Evolutionary conservation across 2,329 filamentous ascomycete genomes (phyloP).

Genomic region (Thyridium curvatum): DNA sequence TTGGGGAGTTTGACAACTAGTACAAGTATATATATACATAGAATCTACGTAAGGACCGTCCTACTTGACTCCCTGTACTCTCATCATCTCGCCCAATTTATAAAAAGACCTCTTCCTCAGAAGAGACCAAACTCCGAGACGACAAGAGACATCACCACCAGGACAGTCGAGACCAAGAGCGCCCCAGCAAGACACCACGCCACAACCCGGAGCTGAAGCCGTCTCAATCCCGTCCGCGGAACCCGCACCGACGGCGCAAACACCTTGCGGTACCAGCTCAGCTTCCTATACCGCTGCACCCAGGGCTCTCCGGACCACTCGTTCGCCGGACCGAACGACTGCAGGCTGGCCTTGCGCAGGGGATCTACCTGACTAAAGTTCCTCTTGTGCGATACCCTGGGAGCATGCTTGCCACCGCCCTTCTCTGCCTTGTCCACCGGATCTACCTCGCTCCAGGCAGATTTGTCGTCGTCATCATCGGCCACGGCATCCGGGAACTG

Average conservation of each 20-base stretch:
- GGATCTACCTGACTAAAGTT: slow-evolving; percentile 12
- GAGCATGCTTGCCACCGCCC: slow-evolving; percentile 4
- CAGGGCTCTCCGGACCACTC: slow-evolving; percentile 22
- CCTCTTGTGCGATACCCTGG: slow-evolving; percentile 2
- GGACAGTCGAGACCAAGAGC: slow-evolving; percentile 18
- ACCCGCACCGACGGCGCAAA: slow-evolving; percentile 20
- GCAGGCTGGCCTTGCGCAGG: slow-evolving; percentile 19
- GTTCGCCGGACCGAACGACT: slow-evolving; percentile 26
- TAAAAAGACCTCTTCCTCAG: too few relatives aligned
- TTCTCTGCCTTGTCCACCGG: slow-evolving; percentile 3
- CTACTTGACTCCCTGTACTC: too few relatives aligned
- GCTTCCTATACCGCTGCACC: slow-evolving; percentile 17
- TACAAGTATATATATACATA: too few relatives aligned
- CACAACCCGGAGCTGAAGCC: slow-evolving; percentile 26
- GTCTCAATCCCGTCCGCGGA: slow-evolving; percentile 21
- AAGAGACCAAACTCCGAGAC: slow-evolving; percentile 11
- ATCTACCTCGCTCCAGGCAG: slow-evolving; percentile 5
- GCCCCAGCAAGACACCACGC: slow-evolving; percentile 17
- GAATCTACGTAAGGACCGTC: too few relatives aligned
- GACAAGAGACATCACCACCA: slow-evolving; percentile 21
- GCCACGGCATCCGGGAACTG: slow-evolving; percentile 5
- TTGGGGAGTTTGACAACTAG: too few relatives aligned
- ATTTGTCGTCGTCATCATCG: slow-evolving; percentile 2
- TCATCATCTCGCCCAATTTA: too few relatives aligned
- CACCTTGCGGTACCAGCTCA: slow-evolving; percentile 18